phyloP scores from a whole-genome alignment of 169 alveolate species.

The Eimeria necatrix region DNA sequence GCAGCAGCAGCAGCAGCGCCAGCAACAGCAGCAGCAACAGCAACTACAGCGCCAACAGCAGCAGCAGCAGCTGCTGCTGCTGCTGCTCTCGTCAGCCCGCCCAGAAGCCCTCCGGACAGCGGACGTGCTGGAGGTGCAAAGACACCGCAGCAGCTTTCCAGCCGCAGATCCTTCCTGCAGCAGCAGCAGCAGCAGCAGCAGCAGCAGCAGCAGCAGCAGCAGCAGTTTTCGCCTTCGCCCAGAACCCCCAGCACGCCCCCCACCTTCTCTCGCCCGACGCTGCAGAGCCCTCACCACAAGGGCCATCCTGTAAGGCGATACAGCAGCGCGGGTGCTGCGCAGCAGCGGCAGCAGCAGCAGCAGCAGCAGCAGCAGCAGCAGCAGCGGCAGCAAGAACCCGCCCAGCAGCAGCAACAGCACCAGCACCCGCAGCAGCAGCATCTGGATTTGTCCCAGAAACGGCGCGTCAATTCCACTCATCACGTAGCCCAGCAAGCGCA shows the following conservation, averaged over 20 bases:
- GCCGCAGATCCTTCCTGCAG: not conserved
- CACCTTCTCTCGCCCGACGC: not conserved
- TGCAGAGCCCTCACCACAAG: not conserved
- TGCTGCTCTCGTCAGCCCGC: no score
- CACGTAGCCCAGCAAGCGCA: not conserved
- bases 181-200: not conserved
- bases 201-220: not conserved
- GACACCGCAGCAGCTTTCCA: not conserved
- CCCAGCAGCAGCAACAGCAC: no score
- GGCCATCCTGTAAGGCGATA: not conserved
- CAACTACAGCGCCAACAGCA: no score
- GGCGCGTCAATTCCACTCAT: not conserved
- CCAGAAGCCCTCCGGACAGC: not conserved
- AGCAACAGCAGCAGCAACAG: no score
- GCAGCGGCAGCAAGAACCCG: no score
- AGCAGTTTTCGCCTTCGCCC: no score
- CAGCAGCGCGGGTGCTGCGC: not conserved
- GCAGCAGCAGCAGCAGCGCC: not conserved
- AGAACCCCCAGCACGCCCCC: slow-evolving; percentile 1
- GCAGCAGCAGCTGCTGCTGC: no score
- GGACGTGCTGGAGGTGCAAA: not conserved
- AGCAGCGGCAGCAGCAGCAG: not conserved
- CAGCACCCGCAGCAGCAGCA: not conserved
- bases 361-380: not conserved
- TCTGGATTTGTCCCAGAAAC: not conserved